These are phyloP conservation scores for Colletotrichum sp. DNA, from an alignment of 2,329 filamentous ascomycete genomes.

Conservation along the genomic window DNA sequence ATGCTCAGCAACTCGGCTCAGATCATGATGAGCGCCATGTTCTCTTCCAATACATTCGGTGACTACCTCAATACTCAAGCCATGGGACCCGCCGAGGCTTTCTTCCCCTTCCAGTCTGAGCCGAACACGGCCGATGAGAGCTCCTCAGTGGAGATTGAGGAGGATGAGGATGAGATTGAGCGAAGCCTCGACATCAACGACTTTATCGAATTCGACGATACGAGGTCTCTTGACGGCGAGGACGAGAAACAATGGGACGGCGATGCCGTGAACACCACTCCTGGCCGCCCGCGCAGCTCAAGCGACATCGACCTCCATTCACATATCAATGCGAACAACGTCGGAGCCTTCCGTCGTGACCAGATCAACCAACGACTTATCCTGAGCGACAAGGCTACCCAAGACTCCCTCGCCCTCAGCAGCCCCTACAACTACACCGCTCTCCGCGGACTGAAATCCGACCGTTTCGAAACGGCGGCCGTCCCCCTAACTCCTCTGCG, in stretches of 20 bases:
- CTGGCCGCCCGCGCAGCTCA: constrained; percentile 52
- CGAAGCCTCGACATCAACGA: constrained; percentile 71
- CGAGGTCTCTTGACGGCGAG: constrained; percentile 63
- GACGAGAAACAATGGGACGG: constrained; percentile 53
- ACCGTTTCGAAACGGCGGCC: constrained; percentile 68
- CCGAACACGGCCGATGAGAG: constrained; percentile 58
- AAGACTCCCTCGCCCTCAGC: constrained; percentile 67
- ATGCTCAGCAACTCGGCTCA: constrained; percentile 73
- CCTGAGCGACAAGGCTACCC: constrained; percentile 63
- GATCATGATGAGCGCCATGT: constrained; percentile 79
- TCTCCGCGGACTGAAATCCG: constrained; percentile 67
- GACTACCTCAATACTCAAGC: constrained; percentile 67
- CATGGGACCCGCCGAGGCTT: constrained; percentile 77
- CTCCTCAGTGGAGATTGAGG: constrained; percentile 47
- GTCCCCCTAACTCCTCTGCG: constrained; percentile 72
- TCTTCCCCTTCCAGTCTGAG: constrained; percentile 72
- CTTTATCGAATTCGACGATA: constrained; percentile 71
- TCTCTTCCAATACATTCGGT: constrained; percentile 59
- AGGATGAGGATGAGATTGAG: constrained; percentile 66
- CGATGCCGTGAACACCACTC: constrained; percentile 57
- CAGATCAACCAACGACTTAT: constrained; percentile 67
- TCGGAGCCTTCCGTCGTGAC: constrained; percentile 79
- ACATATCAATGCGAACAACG: constrained; percentile 68
- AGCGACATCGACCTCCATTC: constrained; percentile 57
- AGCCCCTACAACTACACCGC: constrained; percentile 65